Base-by-base conservation (phyloP, 2,329 filamentous ascomycete species). In the Colletotrichum higginsianum region DNA sequence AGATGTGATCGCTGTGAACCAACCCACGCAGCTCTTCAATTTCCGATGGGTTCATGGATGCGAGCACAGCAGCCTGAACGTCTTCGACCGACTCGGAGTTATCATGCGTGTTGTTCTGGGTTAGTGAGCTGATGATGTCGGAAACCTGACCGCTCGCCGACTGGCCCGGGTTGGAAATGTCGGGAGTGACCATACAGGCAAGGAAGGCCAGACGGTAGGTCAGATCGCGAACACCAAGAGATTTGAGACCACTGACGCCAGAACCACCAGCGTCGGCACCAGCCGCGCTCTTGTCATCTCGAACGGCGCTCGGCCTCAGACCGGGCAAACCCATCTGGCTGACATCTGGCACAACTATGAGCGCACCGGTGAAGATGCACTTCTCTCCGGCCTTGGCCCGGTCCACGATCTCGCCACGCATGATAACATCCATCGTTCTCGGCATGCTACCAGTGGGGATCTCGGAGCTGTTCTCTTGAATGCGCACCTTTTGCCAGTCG, bases 381-480 rank as follows among this genome's bases (percentile, higher is more conserved):
- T 97, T 98, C 83, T 99, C 96, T 74, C 96, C 96, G 60, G 96
- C 96, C 85, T 98, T 98, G 63, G 96, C 95, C 62, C 96, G 91
- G 78, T 99, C 96, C 35, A 99, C 96, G 85, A 99, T 98, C 81
- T 99, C 96, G 78, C 96, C 96, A 72, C 96, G 92, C 44, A 99
- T 84, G 75, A 99, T 98, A 52, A 99, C 93, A 78, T 99, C 96
- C 90, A 99, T 96, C 3, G 96, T 99, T 71, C 96, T 90, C 30
- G 96, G 96, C 96, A 99, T 99, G 84, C 95, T 98, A 66, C 96
- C 96, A 0, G 96, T 99, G 0, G 96, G 96, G 47, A 99, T 99
- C 80, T 99, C 96, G 4, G 96, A 96, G 76, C 95, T 98, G 84
- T 98, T 99, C 82, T 99, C 96, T 83, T 99, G 96, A 73, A 98